Evolutionary conservation across 2,329 filamentous ascomycete species (phyloP).

Genomic region (Capronia coronata): DNA sequence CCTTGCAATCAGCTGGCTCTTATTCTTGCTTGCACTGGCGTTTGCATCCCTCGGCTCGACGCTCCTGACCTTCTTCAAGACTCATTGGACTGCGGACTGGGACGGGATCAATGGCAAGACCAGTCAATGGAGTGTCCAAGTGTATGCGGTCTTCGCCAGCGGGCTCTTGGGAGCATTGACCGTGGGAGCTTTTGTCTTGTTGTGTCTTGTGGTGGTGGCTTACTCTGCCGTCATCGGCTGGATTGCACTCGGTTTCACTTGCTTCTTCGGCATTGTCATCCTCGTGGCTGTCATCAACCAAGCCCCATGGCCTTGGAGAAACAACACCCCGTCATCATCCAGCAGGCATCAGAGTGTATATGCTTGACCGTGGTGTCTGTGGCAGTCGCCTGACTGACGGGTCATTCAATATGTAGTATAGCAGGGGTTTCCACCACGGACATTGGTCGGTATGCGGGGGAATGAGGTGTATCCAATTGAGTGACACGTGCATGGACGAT

Average conservation of each 20-base stretch:
- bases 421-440: background rate
- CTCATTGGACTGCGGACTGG: constrained; percentile 28
- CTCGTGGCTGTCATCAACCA: constrained; percentile 23
- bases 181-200: constrained; percentile 26
- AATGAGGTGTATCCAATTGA: background rate
- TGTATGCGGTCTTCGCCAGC: constrained; percentile 25
- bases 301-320: constrained; percentile 25
- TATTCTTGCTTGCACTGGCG: constrained; percentile 28
- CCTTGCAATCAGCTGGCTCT: constrained; percentile 28
- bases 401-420: background rate
- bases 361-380: background rate
- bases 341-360: constrained; percentile 6
- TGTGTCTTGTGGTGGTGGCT: constrained; percentile 28
- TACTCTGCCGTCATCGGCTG: constrained; percentile 27
- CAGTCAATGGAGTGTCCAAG: constrained; percentile 24
- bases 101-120: constrained; percentile 23
- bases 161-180: constrained; percentile 25
- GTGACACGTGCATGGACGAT: too few species aligned
- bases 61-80: constrained; percentile 28
- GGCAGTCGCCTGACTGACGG: too few species aligned
- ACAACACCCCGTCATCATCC: constrained; percentile 13
- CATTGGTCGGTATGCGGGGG: background rate
- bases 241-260: constrained; percentile 27
- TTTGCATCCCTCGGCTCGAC: constrained; percentile 27
- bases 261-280: constrained; percentile 26